Evolutionary conservation across 2,329 filamentous ascomycete genomes (phyloP).

Genomic region (Calonectria montana): DNA sequence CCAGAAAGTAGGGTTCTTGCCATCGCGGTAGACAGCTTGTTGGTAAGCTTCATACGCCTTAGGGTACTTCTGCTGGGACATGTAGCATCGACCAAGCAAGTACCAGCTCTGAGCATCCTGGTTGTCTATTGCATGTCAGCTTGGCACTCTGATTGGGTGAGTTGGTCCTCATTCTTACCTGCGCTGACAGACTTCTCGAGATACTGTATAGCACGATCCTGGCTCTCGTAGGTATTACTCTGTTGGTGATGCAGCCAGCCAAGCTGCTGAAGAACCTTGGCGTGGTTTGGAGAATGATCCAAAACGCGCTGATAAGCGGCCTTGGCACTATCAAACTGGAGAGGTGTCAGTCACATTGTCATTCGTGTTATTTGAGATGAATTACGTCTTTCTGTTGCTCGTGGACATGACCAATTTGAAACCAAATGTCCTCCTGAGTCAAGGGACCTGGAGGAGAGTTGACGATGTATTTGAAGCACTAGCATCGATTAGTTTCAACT

Average conservation of each 20-base stretch:
- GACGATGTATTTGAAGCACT: conserved; percentile 99
- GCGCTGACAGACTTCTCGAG: conserved; percentile 95
- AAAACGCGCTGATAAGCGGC: conserved; percentile 91
- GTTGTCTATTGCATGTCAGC: conserved; percentile 72
- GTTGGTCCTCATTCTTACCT: conserved; percentile 66
- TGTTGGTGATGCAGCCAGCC: conserved; percentile 98
- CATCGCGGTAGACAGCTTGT: conserved; percentile 97
- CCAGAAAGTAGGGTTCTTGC: conserved; percentile 98
- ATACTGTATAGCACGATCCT: conserved; percentile 97
- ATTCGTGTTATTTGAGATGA: conserved; percentile 30
- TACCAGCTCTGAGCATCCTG: conserved; percentile 99
- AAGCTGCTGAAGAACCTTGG: conserved; percentile 97
- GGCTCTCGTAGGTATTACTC: conserved; percentile 88
- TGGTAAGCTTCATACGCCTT: conserved; percentile 99
- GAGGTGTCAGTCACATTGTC: conserved; percentile 50
- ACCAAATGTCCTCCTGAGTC: conserved; percentile 99
- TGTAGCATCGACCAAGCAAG: conserved; percentile 95
- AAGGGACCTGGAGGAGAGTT: conserved; percentile 90
- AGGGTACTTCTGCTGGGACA: conserved; percentile 99
- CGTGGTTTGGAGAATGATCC: conserved; percentile 94
- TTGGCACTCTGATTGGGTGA: not conserved
- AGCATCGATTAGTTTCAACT: conserved; percentile 10
- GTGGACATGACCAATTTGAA: conserved; percentile 98
- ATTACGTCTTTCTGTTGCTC: conserved; percentile 98
- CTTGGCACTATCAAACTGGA: conserved; percentile 93